These are phyloP conservation scores for Malassezia psittaci DNA, from an alignment of 1,284 basidiomycete species.

Conservation along the genomic window DNA sequence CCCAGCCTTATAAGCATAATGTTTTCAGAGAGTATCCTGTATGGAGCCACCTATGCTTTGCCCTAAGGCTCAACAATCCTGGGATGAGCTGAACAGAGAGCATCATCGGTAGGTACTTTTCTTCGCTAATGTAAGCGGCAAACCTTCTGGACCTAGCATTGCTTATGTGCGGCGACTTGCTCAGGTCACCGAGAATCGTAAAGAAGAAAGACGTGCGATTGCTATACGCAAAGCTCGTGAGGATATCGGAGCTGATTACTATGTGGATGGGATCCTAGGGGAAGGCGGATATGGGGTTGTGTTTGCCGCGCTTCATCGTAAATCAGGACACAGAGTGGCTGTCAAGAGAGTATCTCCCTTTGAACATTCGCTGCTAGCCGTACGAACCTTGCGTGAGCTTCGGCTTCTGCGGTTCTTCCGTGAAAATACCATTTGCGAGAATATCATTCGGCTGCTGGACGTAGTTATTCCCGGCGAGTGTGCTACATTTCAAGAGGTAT, in stretches of 20 bases:
- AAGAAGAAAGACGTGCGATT: slow-evolving; percentile 10
- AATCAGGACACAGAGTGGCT: slow-evolving; percentile 40
- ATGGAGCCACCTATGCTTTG: background rate
- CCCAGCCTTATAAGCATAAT: background rate
- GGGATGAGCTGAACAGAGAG: background rate
- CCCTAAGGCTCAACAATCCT: background rate
- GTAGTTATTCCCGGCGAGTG: slow-evolving; percentile 25
- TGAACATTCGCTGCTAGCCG: slow-evolving; percentile 16
- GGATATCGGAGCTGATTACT: slow-evolving; percentile 37
- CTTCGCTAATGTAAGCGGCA: background rate
- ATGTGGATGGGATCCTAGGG: slow-evolving; percentile 49
- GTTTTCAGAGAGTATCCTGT: background rate
- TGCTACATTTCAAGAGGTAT: slow-evolving; percentile 29
- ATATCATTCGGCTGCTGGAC: slow-evolving; percentile 28
- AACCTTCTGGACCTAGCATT: background rate
- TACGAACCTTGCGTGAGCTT: slow-evolving; percentile 22
- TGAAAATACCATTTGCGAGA: slow-evolving; percentile 18
- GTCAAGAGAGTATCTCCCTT: slow-evolving; percentile 16
- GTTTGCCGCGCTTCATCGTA: slow-evolving; percentile 48
- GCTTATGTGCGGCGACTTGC: slow-evolving; percentile 11
- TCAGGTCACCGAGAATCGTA: slow-evolving; percentile 11
- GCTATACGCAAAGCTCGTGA: slow-evolving; percentile 16
- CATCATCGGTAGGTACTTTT: slow-evolving; percentile 1
- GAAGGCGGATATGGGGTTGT: slow-evolving; percentile 51
- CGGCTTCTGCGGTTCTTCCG: slow-evolving; percentile 19